Evolutionary conservation across 78 protist genomes (phyloP).

Genomic region (slime mould (Dictyostelium discoideum)): dicty_2.7 NC_007089.4:1391001-1391500

Average conservation of each 20-base stretch:
- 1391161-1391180: constrained; percentile 97
- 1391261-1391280: constrained; percentile 98
- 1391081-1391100: constrained; percentile 47
- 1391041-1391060: constrained; percentile 87
- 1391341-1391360: constrained; percentile 90
- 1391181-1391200: constrained; percentile 98
- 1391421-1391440: constrained; percentile 43
- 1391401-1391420: constrained; percentile 58
- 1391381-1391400: constrained; percentile 6
- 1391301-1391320: constrained; percentile 96
- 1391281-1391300: constrained; percentile 97
- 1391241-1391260: constrained; percentile 91
- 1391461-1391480: constrained; percentile 49
- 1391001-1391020: constrained; percentile 86
- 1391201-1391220: constrained; percentile 99
- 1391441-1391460: constrained; percentile 65
- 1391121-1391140: constrained; percentile 98
- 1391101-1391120: constrained; percentile 92
- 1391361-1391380: constrained; percentile 63
- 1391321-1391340: constrained; percentile 98
- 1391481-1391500: constrained; percentile 79
- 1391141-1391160: constrained; percentile 98
- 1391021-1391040: constrained; percentile 89
- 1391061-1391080: constrained; percentile 59
- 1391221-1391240: constrained; percentile 96